phyloP scores from a whole-genome alignment of 2,329 filamentous ascomycete genomes.

The Daldinia sp. region DNA sequence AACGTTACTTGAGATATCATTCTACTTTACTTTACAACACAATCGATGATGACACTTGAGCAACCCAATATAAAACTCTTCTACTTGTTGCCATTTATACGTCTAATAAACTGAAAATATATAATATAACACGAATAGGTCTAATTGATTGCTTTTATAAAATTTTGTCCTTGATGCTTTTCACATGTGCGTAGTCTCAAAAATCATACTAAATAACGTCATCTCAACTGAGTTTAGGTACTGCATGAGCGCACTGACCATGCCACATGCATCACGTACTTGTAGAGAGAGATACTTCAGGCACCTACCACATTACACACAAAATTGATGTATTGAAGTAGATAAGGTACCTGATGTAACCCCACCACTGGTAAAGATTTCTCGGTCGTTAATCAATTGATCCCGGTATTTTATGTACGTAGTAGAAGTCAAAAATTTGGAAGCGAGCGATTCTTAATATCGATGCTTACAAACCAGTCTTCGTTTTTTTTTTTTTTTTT shows the following conservation, averaged over 20 bases:
- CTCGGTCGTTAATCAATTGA: slow-evolving; percentile 27
- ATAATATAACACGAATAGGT: background rate
- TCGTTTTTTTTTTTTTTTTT: background rate
- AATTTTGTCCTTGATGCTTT: background rate
- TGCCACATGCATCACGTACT: background rate
- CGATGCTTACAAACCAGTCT: slow-evolving; percentile 30
- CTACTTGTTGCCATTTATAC: too few relatives aligned
- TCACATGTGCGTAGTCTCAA: background rate
- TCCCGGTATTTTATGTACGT: background rate
- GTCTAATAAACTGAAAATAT: background rate
- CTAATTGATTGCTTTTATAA: background rate
- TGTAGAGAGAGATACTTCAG: background rate
- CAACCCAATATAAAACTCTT: background rate
- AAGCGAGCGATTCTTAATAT: slow-evolving; percentile 19
- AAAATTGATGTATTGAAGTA: background rate
- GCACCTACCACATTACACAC: background rate
- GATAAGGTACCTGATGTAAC: slow-evolving; percentile 5
- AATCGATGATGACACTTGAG: background rate
- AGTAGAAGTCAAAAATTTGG: slow-evolving; percentile 21
- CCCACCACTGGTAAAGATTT: background rate
- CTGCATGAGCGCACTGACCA: slow-evolving; percentile 1
- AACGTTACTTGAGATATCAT: too few relatives aligned
- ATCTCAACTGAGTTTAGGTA: slow-evolving; percentile 8
- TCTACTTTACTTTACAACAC: background rate
- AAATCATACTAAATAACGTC: slow-evolving; percentile 10